These are phyloP conservation scores for Yamadazyma olivae DNA, from an alignment of 805 yeast species.

Conservation along the genomic window DNA sequence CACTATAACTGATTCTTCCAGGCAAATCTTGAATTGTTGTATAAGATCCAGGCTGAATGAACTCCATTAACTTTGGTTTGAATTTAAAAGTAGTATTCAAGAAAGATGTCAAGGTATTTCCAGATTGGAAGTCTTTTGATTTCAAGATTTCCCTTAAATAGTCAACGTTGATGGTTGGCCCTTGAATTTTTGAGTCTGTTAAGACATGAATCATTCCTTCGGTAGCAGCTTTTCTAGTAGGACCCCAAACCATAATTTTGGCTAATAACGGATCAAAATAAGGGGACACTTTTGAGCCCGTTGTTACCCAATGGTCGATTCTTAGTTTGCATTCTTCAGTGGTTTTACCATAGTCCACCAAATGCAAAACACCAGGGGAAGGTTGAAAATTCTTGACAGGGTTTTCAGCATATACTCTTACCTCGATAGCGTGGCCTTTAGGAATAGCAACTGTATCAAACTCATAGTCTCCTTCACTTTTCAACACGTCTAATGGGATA, in stretches of 20 bases:
- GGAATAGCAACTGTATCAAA: slow-evolving; percentile 6
- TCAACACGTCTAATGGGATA: slow-evolving; percentile 9
- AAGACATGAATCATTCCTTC: slow-evolving; percentile 72
- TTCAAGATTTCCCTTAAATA: slow-evolving; percentile 81
- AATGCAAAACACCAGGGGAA: slow-evolving; percentile 92
- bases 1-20: slow-evolving; percentile 81
- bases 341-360: slow-evolving; percentile 68
- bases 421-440: slow-evolving; percentile 90
- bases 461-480: slow-evolving; percentile 7
- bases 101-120: slow-evolving; percentile 77
- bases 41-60: slow-evolving; percentile 66
- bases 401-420: slow-evolving; percentile 93
- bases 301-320: slow-evolving; percentile 88
- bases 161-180: slow-evolving; percentile 86
- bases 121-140: slow-evolving; percentile 76
- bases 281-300: slow-evolving; percentile 83
- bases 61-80: slow-evolving; percentile 75
- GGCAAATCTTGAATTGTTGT: slow-evolving; percentile 97
- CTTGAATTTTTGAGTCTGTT: slow-evolving; percentile 79
- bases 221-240: slow-evolving; percentile 80
- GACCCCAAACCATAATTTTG: slow-evolving; percentile 92
- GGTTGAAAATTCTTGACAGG: slow-evolving; percentile 94
- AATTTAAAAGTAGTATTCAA: slow-evolving; percentile 37
- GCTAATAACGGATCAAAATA: slow-evolving; percentile 97
- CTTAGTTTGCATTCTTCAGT: slow-evolving; percentile 32